Evolutionary conservation across 2,329 filamentous ascomycete genomes (phyloP).

Genomic region (Fusarium tricinctum): DNA sequence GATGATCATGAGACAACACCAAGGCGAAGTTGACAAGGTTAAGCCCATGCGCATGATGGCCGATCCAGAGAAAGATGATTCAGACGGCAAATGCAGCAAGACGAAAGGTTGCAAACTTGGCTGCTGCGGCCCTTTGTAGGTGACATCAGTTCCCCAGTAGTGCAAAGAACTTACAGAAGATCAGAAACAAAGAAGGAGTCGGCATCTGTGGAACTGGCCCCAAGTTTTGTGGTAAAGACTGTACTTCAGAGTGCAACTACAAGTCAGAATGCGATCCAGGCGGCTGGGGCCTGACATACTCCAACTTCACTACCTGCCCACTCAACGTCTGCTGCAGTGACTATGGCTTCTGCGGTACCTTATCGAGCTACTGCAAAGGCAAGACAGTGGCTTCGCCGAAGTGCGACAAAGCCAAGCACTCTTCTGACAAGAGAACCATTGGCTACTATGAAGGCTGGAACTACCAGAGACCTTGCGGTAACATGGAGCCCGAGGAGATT

Average conservation of each 20-base stretch:
- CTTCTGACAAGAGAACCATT: conserved; percentile 26
- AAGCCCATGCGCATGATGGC: too few species aligned
- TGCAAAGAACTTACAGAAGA: neutral
- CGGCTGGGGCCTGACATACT: conserved; percentile 47
- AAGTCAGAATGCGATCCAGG: conserved; percentile 52
- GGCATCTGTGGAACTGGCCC: neutral
- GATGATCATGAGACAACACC: too few species aligned
- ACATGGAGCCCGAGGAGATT: conserved; percentile 47
- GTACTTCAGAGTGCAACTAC: conserved; percentile 41
- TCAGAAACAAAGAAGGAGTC: fast-evolving
- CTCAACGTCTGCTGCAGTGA: conserved; percentile 56
- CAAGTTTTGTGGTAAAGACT: conserved; percentile 24
- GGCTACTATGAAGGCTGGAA: conserved; percentile 53
- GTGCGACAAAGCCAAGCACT: conserved; percentile 9
- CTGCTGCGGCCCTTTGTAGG: conserved; percentile 1
- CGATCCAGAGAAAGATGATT: too few species aligned
- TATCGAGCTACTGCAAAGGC: neutral
- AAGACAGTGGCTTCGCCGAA: neutral
- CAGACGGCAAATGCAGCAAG: too few species aligned
- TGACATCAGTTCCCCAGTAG: neutral
- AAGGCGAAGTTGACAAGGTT: too few species aligned
- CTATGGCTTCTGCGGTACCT: conserved; percentile 54
- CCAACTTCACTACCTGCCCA: conserved; percentile 45
- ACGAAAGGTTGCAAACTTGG: neutral
- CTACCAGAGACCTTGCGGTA: conserved; percentile 35